Conservation (phyloP, 2,329 filamentous ascomycete genomes). For the Epichloe sylvatica region DNA sequence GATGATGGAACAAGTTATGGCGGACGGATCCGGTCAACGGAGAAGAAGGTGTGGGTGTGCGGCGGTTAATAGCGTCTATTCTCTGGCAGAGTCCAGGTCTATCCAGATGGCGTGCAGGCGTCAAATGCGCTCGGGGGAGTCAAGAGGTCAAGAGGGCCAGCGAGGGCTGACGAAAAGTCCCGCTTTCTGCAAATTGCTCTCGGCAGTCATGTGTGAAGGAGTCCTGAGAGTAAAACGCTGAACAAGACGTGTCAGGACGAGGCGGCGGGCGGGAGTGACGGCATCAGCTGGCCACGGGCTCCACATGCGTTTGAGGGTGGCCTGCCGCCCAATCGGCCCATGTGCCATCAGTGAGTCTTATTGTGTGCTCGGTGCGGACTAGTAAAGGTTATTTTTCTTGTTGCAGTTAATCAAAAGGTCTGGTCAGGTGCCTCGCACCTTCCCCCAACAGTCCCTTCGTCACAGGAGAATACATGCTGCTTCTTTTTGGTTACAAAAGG, state of each 20-base stretch:
- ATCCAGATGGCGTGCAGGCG: too few species aligned
- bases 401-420: too few species aligned
- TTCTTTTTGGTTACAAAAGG: too few species aligned
- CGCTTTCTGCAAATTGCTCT: background rate
- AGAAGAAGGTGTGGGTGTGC: too few species aligned
- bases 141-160: background rate
- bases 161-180: background rate
- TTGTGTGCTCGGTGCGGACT: too few species aligned
- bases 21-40: background rate
- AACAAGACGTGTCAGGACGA: background rate
- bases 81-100: too few species aligned
- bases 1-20: background rate
- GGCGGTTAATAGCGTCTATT: background rate
- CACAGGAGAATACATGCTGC: too few species aligned
- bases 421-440: too few species aligned
- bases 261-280: conserved; percentile 6
- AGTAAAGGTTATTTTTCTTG: too few species aligned
- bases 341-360: too few species aligned
- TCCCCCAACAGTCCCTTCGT: too few species aligned
- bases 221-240: background rate
- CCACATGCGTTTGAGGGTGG: background rate
- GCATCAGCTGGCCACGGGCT: conserved; percentile 10
- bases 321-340: background rate
- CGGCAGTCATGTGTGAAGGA: background rate
- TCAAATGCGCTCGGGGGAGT: background rate